Evolutionary conservation across 768 basidiomycete genomes (phyloP), one percentile per base, ranked within the genome.

Genomic region (Macrolepiota dolichaula): DNA sequence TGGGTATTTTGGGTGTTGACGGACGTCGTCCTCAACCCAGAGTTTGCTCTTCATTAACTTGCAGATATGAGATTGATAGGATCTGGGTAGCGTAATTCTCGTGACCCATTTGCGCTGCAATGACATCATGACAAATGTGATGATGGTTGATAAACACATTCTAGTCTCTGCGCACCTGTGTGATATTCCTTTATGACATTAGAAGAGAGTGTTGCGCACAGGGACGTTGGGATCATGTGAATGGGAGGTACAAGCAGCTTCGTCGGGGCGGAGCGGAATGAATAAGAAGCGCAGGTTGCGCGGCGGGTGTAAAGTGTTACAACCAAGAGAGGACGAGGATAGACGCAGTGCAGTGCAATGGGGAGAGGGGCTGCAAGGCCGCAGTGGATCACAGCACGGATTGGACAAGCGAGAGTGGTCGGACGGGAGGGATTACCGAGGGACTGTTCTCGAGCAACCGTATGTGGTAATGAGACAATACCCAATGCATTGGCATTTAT

Each of bases 1-100:
- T 82, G 83, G 62, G 84, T 82, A 9, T n/a, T 4, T 12, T 32
- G 29, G 3, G 7, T 32, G 29, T 3, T 32, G 29, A 32, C 29
- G 29, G 29, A 3, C 29, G 3, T 7, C 3, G 29, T 32, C 29
- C 29, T 32, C 7, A 32, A 32, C 29, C 29, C 29, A 7, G 29
- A 32, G 29, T 32, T 32, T 32, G 29, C n/a, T n/a, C n/a, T 32
- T 7, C 29, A 32, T 32, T 32, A 32, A 32, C 29, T 7, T 32
- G 29, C 3, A 32, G 29, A 32, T n/a, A n/a, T 32, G 29, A 32
- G 29, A 32, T 32, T 32, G 29, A 32, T 32, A 32, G 7, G 29
- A 3, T 32, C 7, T 32, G 29, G 29, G n/a, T 32, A 7, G 3
- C 29, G 29, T 32, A 3, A 32, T 3, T 32, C 29, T 32, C 29